A percentile compares a stretch with the other conserved stretches of the same genome.
These are phyloP conservation scores for Malus sieversii DNA, from an alignment of 306 rosid species.

Conservation along the genomic window DNA sequence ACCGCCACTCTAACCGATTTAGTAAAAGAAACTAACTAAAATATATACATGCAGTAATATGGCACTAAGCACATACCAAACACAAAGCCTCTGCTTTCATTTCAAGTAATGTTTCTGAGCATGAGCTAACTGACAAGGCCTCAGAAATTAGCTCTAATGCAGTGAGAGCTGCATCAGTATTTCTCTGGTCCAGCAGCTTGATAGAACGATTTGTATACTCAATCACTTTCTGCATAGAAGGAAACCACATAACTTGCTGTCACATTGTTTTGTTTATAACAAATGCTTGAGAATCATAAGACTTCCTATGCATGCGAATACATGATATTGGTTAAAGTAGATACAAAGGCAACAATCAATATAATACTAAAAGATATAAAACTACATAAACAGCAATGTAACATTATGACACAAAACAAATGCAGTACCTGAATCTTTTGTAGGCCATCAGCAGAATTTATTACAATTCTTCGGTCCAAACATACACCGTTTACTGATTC, in stretches of 20 bases:
- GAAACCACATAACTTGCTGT: conserved; percentile 13
- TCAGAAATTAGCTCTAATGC: conserved; percentile 60
- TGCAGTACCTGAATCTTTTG: conserved; percentile 72
- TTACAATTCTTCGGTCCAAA: conserved; percentile 72
- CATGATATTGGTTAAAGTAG: neutral
- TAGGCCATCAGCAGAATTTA: conserved; percentile 85
- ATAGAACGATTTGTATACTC: conserved; percentile 43
- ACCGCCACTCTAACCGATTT: neutral
- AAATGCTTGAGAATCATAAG: neutral
- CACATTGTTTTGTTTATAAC: neutral
- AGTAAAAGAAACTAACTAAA: conserved; percentile 1
- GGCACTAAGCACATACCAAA: conserved; percentile 41
- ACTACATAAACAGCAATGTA: neutral
- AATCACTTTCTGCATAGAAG: conserved; percentile 55
- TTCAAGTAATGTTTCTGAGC: conserved; percentile 80
- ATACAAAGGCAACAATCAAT: neutral
- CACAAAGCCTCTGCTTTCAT: conserved; percentile 84
- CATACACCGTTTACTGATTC: conserved; percentile 54
- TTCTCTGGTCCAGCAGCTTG: conserved; percentile 57
- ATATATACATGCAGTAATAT: conserved; percentile 11
- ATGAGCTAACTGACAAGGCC: conserved; percentile 61
- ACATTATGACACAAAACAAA: conserved; percentile 18
- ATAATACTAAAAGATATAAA: neutral
- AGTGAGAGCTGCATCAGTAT: conserved; percentile 50
- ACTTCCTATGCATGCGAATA: neutral